Conservation (phyloP, 371 early-diverging fungal species). For the Chytridium lagenaria region DNA sequence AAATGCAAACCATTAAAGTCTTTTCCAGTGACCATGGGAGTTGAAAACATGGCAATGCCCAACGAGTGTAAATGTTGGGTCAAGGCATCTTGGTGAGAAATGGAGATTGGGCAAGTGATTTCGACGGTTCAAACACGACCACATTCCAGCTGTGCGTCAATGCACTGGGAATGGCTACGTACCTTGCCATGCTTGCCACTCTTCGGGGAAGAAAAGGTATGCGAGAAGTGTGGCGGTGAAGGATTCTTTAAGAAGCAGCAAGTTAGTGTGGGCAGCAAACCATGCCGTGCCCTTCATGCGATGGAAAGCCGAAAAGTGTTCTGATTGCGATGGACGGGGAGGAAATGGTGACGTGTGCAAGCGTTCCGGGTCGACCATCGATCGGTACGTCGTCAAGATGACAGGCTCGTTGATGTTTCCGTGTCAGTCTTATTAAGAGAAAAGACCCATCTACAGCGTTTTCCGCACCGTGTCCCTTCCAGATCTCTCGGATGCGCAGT, state of each 20-base stretch:
- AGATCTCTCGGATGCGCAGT: background rate
- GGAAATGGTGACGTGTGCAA: background rate
- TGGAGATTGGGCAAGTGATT: conserved; percentile 4
- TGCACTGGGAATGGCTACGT: conserved; percentile 11
- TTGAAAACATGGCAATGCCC: background rate
- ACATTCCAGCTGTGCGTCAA: background rate
- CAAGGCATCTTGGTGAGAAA: background rate
- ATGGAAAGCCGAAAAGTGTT: background rate
- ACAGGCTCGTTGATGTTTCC: background rate
- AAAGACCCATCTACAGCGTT: background rate
- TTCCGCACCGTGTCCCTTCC: conserved; percentile 2
- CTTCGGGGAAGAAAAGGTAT: background rate
- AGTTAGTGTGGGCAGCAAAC: background rate
- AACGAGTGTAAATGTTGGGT: background rate
- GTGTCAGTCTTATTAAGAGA: background rate
- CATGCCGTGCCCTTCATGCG: background rate
- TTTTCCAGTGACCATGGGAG: background rate
- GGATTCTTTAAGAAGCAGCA: background rate
- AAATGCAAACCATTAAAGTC: background rate
- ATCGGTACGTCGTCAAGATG: background rate
- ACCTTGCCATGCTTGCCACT: conserved; percentile 6
- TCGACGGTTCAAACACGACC: conserved; percentile 3
- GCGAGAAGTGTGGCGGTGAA: conserved; percentile 7
- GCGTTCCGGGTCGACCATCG: conserved; percentile 4
- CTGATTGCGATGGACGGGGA: conserved; percentile 1